Percentiles rank a stretch among this genome's conserved stretches.
These are phyloP conservation scores for Xylaria telfairii DNA, from an alignment of 495 filamentous ascomycete genomes.

Conservation along the genomic window DNA sequence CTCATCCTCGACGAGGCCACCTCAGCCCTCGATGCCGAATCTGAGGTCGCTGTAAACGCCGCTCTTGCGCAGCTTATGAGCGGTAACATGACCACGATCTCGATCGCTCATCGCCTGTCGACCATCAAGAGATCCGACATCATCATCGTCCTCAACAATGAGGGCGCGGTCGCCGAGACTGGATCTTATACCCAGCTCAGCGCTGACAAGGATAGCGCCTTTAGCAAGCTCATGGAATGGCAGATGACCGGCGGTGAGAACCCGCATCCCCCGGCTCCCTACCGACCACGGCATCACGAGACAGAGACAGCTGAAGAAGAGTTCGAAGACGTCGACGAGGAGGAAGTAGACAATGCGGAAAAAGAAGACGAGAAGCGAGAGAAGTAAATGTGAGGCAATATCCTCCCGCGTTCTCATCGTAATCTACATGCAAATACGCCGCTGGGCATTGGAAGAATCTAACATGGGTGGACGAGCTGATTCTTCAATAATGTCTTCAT, in stretches of 20 bases:
- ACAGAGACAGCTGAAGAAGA: slow-evolving; percentile 53
- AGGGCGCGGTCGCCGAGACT: slow-evolving; percentile 88
- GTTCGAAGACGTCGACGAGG: slow-evolving; percentile 44
- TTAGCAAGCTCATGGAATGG: slow-evolving; percentile 98
- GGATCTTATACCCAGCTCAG: slow-evolving; percentile 82
- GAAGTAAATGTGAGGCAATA: slow-evolving; percentile 17
- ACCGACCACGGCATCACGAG: slow-evolving; percentile 13
- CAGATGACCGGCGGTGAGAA: slow-evolving; percentile 88
- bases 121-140: slow-evolving; percentile 95
- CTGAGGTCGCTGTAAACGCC: slow-evolving; percentile 91
- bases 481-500: neutral
- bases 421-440: neutral
- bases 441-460: neutral
- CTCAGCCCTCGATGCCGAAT: slow-evolving; percentile 94
- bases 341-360: slow-evolving; percentile 46
- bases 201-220: slow-evolving; percentile 74
- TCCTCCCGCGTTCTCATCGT: neutral
- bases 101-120: slow-evolving; percentile 90
- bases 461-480: neutral
- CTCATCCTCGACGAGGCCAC: slow-evolving; percentile 95
- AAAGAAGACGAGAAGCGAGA: slow-evolving; percentile 24
- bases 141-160: slow-evolving; percentile 84
- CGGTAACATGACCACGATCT: slow-evolving; percentile 89
- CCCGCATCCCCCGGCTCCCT: slow-evolving; percentile 30
- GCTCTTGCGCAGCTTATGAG: slow-evolving; percentile 80